Evolutionary conservation across 2,329 filamentous ascomycete genomes (phyloP).

Genomic region (Helotiales sp.): DNA sequence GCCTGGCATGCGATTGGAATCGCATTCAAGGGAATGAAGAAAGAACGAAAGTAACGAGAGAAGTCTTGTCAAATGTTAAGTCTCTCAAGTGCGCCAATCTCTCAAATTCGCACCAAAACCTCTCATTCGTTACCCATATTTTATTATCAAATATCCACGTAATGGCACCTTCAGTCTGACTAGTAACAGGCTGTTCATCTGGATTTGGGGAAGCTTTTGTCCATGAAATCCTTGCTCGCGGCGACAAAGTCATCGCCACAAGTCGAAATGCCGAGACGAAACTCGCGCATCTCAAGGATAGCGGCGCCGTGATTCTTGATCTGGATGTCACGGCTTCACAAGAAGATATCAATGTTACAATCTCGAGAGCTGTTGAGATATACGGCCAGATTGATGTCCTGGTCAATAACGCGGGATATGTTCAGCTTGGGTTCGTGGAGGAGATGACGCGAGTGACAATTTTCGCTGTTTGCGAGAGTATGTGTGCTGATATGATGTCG

Average conservation of each 20-base stretch:
- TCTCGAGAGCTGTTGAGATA: conserved; percentile 43
- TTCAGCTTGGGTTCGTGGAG: conserved; percentile 38
- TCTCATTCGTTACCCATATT: no score
- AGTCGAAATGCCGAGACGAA: conserved; percentile 46
- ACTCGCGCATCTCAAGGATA: conserved; percentile 44
- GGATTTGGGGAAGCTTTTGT: conserved; percentile 3
- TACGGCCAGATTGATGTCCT: conserved; percentile 44
- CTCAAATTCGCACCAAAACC: no score
- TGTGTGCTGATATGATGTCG: neutral
- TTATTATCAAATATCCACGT: no score
- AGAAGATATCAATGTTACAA: conserved; percentile 44
- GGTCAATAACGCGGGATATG: conserved; percentile 45
- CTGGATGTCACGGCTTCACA: conserved; percentile 54
- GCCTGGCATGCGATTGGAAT: no score
- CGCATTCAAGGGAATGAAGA: no score
- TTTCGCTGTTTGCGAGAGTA: neutral
- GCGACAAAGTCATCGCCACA: conserved; percentile 55
- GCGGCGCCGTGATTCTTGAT: conserved; percentile 48
- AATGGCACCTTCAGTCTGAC: neutral
- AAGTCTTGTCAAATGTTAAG: no score
- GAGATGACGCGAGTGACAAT: conserved; percentile 32
- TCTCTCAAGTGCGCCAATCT: no score
- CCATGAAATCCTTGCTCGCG: conserved; percentile 47
- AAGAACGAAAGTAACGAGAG: no score
- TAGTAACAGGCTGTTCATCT: conserved; percentile 10